phyloP scores from a whole-genome alignment of 2,329 filamentous ascomycete genomes.

The Calonectria crousiana region DNA sequence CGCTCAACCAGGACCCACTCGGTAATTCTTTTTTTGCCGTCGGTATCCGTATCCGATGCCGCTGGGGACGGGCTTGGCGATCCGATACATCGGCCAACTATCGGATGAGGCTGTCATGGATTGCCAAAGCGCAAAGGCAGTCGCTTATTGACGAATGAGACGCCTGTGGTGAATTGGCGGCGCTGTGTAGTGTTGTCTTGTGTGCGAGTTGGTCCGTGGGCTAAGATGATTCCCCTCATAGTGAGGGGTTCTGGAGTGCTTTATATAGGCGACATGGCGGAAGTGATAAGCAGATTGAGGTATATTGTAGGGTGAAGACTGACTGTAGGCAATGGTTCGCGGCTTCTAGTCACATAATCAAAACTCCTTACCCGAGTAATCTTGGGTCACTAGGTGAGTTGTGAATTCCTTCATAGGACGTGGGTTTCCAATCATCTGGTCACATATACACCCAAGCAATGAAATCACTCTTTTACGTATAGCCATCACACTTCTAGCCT shows the following conservation, averaged over 20 bases:
- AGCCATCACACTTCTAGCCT: too few species aligned
- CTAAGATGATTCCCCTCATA: not conserved
- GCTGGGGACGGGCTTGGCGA: conserved; percentile 14
- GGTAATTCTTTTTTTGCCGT: conserved; percentile 16
- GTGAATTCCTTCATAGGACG: too few species aligned
- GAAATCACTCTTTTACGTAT: too few species aligned
- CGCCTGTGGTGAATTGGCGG: not conserved
- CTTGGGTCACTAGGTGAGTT: too few species aligned
- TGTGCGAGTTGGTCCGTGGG: not conserved
- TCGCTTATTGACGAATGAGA: not conserved
- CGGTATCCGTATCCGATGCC: conserved; percentile 34
- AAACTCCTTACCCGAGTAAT: too few species aligned
- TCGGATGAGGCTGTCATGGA: not conserved
- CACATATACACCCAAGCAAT: too few species aligned
- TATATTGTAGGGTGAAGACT: not conserved
- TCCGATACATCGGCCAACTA: conserved; percentile 18
- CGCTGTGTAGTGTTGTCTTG: too few species aligned
- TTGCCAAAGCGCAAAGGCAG: not conserved
- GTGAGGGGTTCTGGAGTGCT: not conserved
- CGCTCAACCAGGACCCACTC: conserved; percentile 34
- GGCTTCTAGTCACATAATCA: too few species aligned
- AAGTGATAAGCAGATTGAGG: not conserved
- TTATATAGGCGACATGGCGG: not conserved
- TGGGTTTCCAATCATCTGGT: too few species aligned
- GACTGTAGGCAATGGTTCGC: not conserved